Evolutionary conservation across 2,329 filamentous ascomycete species (phyloP).

Genomic region (Diaporthe citri): DNA sequence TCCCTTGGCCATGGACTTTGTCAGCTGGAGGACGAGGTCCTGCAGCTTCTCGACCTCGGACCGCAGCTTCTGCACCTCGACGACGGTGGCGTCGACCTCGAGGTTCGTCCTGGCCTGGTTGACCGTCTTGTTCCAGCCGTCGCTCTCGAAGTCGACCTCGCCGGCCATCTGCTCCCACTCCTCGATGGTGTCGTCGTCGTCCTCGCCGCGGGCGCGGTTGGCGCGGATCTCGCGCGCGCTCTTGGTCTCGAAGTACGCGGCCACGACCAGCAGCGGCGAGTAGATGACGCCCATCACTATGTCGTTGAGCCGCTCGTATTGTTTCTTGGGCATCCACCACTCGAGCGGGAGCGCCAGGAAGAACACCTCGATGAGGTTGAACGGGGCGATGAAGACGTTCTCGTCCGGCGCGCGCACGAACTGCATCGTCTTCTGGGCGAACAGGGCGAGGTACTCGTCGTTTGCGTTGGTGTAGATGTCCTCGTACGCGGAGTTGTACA

Average conservation of each 20-base stretch:
- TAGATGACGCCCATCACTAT: constrained; percentile 89
- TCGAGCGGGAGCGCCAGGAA: constrained; percentile 84
- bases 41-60: constrained; percentile 71
- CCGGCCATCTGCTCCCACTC: constrained; percentile 90
- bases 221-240: constrained; percentile 74
- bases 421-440: constrained; percentile 94
- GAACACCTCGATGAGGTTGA: constrained; percentile 93
- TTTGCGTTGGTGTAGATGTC: constrained; percentile 94
- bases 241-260: constrained; percentile 78
- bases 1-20: constrained; percentile 41
- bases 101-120: constrained; percentile 83
- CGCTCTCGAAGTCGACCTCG: constrained; percentile 82
- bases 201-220: constrained; percentile 85
- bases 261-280: constrained; percentile 83
- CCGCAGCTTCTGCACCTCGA: constrained; percentile 74
- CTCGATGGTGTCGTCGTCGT: constrained; percentile 88
- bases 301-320: constrained; percentile 88
- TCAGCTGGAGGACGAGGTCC: constrained; percentile 54
- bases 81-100: constrained; percentile 80
- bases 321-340: constrained; percentile 88
- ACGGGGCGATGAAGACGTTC: constrained; percentile 96
- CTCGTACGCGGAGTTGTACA: constrained; percentile 97
- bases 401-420: constrained; percentile 97
- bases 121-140: constrained; percentile 88
- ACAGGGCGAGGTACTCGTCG: constrained; percentile 95